Base-by-base conservation (phyloP, 371 early-diverging fungal genomes). In the Smittium culicis region DNA sequence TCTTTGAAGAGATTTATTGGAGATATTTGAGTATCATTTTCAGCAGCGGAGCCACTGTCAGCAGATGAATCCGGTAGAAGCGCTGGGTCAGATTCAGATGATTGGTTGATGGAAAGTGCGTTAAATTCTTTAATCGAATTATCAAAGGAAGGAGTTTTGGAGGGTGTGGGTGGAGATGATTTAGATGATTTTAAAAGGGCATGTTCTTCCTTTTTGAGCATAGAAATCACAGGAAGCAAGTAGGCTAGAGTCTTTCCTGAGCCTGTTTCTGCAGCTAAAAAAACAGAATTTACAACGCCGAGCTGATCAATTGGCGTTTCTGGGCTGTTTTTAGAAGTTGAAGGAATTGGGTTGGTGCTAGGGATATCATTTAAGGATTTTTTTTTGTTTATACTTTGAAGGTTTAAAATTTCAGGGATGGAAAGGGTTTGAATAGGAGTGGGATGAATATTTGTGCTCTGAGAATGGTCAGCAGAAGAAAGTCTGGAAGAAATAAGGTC, bases 201-300 rank as follows among this genome's bases (percentile, higher is more conserved):
- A 35, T 1, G 24, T 67, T 68, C 79, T 64, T 75, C 91, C 82
- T 76, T 93, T 82, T 86, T 95, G 71, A 84, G 84, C 80, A 77
- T 75, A 29, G 88, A 80, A 32, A 90, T 76, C 0, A 89, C 82
- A 0, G 99, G 99, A 31, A 96, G 70, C 35, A 98, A 80, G 72
- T 94, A 99, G 1, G 99, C 90, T 28, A 97, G 80, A 0, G 99
- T 99, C 79, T 99, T 99, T n/a, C 99, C 99, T 0, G 93, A 90
- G 25, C 99, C 99, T 0, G 99, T 99, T 70, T 93, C 91, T 0
- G 99, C 93, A 2, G 96, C 96, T 59, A 88, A 83, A 27, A 99
- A 74, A 66, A 71, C 65, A 11, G n/a, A 32, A n/a, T 31, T 32
- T 25, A n/a, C 63, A 2, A 24, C 32, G 2, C 31, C 27, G 11